Base-by-base conservation (phyloP, 192 early-diverging fungal genomes). In the Backusella sp. region DNA sequence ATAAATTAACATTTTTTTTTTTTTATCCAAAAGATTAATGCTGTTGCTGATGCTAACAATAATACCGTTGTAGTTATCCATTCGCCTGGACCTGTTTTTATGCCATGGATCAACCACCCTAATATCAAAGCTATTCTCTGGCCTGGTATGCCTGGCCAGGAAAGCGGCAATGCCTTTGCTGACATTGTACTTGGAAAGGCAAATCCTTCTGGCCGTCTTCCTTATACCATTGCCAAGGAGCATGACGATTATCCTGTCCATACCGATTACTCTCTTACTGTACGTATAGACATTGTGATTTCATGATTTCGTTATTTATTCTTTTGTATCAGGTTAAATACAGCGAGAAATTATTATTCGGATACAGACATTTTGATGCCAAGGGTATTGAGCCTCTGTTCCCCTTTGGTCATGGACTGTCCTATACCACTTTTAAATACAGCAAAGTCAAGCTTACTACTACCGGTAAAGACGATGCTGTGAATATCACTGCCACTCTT, bases 341-440 rank as follows among this genome's bases (percentile, higher is more conserved):
- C 75, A 66, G 36, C 26, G 91, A 92, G 75, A 85, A 83, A 23
- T 65, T 88, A 19, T 75, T 84, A 14, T 74, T 91, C 49, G 91
- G 87, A 66, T 92, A 92, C 70, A 78, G 87, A 32, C 81, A 79
- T 66, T 79, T 79, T 66, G 85, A 92, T 56, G 72, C 73, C 12
- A 79, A 81, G 35, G 78, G 74, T 39, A 86, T 91, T 78, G 68
- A 68, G 9, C 90, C 90, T 66, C 34, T 87, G 46, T 90, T 88
- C 70, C 73, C 46, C 23, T 92, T 92, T 72, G 91, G 91, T 11
- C 82, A 85, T 72, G 91, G 91, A 62, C 75, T 92, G 6, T 92
- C 91, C 9, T 92, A 92, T 82, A 90, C 91, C 21, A 83, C 26
- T 6, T 92, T 92, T 72, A 41, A 66, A 2, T 92, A 92, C 70